phyloP scores from a whole-genome alignment of 2,329 filamentous ascomycete species.

The Apiospora saccharicola region DNA sequence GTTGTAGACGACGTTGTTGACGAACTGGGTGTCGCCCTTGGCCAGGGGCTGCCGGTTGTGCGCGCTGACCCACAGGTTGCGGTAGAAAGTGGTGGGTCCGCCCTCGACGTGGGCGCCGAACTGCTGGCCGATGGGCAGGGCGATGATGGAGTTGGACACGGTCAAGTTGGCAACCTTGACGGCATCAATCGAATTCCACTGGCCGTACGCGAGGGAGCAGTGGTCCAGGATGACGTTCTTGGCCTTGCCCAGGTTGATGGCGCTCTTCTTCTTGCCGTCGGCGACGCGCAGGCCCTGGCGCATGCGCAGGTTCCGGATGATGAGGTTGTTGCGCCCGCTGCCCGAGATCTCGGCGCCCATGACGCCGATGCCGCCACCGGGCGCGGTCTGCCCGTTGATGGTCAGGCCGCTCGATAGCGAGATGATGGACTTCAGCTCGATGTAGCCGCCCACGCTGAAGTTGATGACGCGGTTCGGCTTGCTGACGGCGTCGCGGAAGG shows the following conservation, averaged over 20 bases:
- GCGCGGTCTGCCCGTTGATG: conserved; percentile 56
- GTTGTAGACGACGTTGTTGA: conserved; percentile 56
- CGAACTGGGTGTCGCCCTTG: conserved; percentile 52
- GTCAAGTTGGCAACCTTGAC: conserved; percentile 49
- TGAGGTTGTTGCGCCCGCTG: conserved; percentile 36
- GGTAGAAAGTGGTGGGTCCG: conserved; percentile 49
- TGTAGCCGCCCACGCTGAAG: conserved; percentile 54
- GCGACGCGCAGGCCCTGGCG: conserved; percentile 49
- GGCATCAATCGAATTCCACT: conserved; percentile 51
- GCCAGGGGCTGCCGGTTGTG: conserved; percentile 55
- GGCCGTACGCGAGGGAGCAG: conserved; percentile 50
- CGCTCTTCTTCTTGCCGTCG: conserved; percentile 49
- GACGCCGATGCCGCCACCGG: conserved; percentile 42
- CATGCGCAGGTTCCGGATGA: conserved; percentile 53
- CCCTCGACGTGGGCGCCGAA: conserved; percentile 53
- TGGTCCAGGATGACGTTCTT: conserved; percentile 55
- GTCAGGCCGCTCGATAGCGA: conserved; percentile 50
- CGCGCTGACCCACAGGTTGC: conserved; percentile 55
- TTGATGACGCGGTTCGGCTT: conserved; percentile 51
- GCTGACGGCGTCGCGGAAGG: conserved; percentile 56
- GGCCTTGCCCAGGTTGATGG: conserved; percentile 50
- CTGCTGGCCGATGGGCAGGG: conserved; percentile 51
- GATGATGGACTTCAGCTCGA: conserved; percentile 50
- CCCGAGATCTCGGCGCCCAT: conserved; percentile 39
- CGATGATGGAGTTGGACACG: conserved; percentile 54